A percentile compares a stretch with the other conserved stretches of the same genome.
Conservation (phyloP, 345 rosid species). For the Microcos paniculata region DNA sequence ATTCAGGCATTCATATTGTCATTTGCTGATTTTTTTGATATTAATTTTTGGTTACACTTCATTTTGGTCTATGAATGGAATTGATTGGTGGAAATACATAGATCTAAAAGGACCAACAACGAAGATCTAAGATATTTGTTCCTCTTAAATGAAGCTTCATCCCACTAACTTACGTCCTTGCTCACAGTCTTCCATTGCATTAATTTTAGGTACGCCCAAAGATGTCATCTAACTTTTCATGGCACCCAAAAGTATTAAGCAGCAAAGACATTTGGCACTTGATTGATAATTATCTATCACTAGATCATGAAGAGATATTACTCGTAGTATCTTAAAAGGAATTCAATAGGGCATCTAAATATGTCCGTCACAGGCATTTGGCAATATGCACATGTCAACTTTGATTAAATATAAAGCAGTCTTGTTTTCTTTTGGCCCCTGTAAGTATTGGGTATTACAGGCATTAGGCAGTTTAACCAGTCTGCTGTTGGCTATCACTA, state of each 20-base stretch:
- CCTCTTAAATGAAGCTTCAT: neutral
- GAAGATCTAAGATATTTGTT: neutral
- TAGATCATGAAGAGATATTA: neutral
- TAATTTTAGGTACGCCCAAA: neutral
- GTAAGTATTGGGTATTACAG: neutral
- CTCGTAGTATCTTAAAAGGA: neutral
- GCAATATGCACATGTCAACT: neutral
- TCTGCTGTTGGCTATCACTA: neutral
- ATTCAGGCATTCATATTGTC: neutral
- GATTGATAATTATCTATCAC: neutral
- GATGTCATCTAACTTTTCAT: neutral
- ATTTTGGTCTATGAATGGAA: neutral
- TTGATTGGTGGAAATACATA: neutral
- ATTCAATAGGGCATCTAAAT: neutral
- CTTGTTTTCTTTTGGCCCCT: conserved; percentile 2
- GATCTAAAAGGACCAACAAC: too few relatives aligned
- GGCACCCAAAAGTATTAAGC: conserved; percentile 1
- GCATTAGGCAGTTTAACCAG: neutral
- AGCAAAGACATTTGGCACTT: neutral
- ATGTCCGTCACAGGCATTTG: neutral
- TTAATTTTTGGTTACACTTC: neutral
- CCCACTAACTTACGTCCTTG: neutral
- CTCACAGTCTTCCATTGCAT: neutral
- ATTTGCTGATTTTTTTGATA: neutral
- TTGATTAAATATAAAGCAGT: neutral